Evolutionary conservation across 768 basidiomycete genomes (phyloP).

Genomic region (Plicaturopsis crispa): DNA sequence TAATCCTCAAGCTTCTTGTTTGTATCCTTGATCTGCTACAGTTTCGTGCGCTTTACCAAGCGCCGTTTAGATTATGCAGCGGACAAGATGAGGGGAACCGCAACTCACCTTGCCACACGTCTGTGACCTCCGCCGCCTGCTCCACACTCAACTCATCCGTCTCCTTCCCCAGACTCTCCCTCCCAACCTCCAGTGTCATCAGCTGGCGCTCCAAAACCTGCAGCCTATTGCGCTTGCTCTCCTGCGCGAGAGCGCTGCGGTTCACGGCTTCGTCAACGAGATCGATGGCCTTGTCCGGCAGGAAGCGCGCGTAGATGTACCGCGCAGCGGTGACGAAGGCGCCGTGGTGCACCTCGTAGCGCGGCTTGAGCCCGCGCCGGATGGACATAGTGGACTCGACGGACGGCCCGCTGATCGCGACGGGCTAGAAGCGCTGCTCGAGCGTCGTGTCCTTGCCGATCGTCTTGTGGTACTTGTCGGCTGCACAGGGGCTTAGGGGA

Average conservation of each 20-base stretch:
- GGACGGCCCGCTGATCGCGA: constrained; percentile 82
- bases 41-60: constrained; percentile 50
- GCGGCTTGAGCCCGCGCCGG: constrained; percentile 73
- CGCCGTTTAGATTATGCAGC: neutral
- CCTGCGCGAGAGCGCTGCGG: constrained; percentile 78
- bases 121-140: constrained; percentile 52
- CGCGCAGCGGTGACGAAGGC: constrained; percentile 81
- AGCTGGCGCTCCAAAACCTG: constrained; percentile 79
- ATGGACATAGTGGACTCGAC: constrained; percentile 83
- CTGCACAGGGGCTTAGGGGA: constrained; percentile 27
- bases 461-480: constrained; percentile 86
- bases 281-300: constrained; percentile 91
- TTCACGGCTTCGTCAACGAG: constrained; percentile 92
- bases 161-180: constrained; percentile 86
- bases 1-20: constrained; percentile 75
- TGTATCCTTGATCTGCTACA: constrained; percentile 63
- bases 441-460: constrained; percentile 91
- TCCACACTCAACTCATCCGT: constrained; percentile 75
- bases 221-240: constrained; percentile 80
- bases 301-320: constrained; percentile 80
- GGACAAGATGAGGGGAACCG: neutral
- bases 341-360: constrained; percentile 90
- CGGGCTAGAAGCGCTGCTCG: constrained; percentile 86
- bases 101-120: constrained; percentile 63
- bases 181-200: constrained; percentile 81